phyloP scores from a whole-genome alignment of 257 asterid genomes.

The Knoxia roxburghii region DNA sequence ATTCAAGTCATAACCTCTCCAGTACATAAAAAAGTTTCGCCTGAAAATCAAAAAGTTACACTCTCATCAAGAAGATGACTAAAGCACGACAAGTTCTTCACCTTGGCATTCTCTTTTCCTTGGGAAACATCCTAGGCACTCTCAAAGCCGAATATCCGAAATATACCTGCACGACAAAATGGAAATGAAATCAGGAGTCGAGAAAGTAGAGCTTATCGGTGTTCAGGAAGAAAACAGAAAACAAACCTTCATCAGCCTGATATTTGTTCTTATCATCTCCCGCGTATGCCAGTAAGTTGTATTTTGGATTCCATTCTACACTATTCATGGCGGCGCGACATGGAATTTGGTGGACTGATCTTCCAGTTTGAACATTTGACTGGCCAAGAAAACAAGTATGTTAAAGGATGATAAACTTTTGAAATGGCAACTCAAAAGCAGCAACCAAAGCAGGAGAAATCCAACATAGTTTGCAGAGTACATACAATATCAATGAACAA shows the following conservation, averaged over 20 bases:
- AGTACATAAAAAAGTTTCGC: too few species aligned
- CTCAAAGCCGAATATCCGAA: constrained; percentile 87
- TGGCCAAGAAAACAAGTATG: constrained; percentile 28
- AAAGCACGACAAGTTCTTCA: too few species aligned
- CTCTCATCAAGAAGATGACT: too few species aligned
- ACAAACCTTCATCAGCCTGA: constrained; percentile 76
- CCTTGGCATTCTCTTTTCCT: not conserved
- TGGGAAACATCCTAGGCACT: constrained; percentile 33
- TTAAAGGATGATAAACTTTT: not conserved
- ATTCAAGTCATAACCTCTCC: too few species aligned
- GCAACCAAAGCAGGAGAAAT: not conserved
- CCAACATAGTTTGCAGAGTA: constrained; percentile 11
- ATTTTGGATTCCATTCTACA: constrained; percentile 95
- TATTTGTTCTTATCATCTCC: constrained; percentile 97
- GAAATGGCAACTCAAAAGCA: not conserved
- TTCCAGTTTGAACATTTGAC: constrained; percentile 76
- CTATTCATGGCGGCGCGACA: constrained; percentile 99
- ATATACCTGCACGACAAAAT: constrained; percentile 49
- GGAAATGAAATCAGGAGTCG: too few species aligned
- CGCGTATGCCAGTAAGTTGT: constrained; percentile 89
- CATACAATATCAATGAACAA: constrained; percentile 91
- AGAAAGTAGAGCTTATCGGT: not conserved
- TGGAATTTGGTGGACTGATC: constrained; percentile 86
- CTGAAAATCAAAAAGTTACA: too few species aligned
- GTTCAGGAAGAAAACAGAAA: not conserved